Base-by-base conservation (phyloP, 225 moss, liverwort and hornwort genomes). In the Climacium dendroides region DNA sequence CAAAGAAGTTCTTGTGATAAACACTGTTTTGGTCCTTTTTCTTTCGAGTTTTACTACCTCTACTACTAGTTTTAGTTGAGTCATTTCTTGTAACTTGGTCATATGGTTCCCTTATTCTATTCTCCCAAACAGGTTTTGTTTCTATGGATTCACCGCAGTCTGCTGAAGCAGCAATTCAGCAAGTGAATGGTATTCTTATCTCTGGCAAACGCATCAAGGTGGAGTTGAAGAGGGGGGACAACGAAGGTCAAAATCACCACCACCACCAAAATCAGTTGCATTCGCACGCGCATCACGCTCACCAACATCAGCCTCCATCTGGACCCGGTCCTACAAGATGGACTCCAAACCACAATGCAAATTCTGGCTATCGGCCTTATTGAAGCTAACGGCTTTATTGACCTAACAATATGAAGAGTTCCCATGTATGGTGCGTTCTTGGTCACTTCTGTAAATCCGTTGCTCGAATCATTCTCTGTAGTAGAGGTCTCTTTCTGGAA, bases 201-300 rank as follows among this genome's bases (percentile, higher is more conserved):
- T 93, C 93, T 90, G 94, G 94, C 84, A 94, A 94, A 92, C 94
- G 94, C 89, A 90, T 94, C 82, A 94, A 94, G 84, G 93, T 93
- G 94, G 94, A 94, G 93, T 94, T 94, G 91, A 94, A 94, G 94
- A 93, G 94, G 87, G 94, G 94, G 86, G 94, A 94, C 28, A 89
- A 79, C 41, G 94, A 94, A 75, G 88, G 85, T 83, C 94, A 91
- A 88, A 81, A 88, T 20, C 91, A 93, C 50, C 93, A 91, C 43
- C 82, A 89, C 37, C 92, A 89, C 59, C 94, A 90, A 45, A 90
- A 86, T 52, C 93, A 90, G 67, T 91, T 83, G 58, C 83, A 85
- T 87, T 90, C 92, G 48, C 94, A 88, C 52, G 83, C 83, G 24
- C 92, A 90, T 61, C 91, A 92, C 48, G 69, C 89, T 71, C 93